A percentile compares a stretch with the other conserved stretches of the same genome.
phyloP scores from a whole-genome alignment of 148 eudicot species.

The Rhododendron vialii region DNA sequence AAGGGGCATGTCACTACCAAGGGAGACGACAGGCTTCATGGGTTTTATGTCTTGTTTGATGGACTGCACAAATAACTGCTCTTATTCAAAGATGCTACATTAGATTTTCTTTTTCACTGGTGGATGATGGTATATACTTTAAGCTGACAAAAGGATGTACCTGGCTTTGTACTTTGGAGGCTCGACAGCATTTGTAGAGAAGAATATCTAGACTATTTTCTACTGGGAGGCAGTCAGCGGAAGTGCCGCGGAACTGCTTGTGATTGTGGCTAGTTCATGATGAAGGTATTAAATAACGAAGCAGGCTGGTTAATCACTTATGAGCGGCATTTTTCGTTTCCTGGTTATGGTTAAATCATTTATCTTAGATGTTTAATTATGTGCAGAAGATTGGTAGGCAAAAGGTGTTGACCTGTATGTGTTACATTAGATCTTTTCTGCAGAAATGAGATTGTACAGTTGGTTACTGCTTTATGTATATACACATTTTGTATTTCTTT shows the following conservation, averaged over 20 bases:
- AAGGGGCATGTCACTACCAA: constrained; percentile 28
- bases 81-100: constrained; percentile 21
- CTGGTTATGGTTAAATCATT: not conserved
- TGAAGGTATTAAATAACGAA: not conserved
- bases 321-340: not conserved
- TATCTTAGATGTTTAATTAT: not conserved
- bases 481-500: not conserved
- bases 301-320: not conserved
- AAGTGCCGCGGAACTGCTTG: not conserved
- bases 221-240: too few species aligned
- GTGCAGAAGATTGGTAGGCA: not conserved
- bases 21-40: constrained; percentile 28
- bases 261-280: not conserved
- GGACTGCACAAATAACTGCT: constrained; percentile 48
- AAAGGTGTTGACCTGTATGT: not conserved
- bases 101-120: not conserved
- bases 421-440: not conserved
- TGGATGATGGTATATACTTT: not conserved
- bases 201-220: too few species aligned
- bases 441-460: not conserved
- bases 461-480: not conserved
- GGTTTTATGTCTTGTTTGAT: constrained; percentile 63
- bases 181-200: too few species aligned
- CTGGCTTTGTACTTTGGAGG: not conserved
- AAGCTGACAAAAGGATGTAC: not conserved